Conservation (phyloP, 148 eudicot genomes). For the Camellia sinensis region DNA sequence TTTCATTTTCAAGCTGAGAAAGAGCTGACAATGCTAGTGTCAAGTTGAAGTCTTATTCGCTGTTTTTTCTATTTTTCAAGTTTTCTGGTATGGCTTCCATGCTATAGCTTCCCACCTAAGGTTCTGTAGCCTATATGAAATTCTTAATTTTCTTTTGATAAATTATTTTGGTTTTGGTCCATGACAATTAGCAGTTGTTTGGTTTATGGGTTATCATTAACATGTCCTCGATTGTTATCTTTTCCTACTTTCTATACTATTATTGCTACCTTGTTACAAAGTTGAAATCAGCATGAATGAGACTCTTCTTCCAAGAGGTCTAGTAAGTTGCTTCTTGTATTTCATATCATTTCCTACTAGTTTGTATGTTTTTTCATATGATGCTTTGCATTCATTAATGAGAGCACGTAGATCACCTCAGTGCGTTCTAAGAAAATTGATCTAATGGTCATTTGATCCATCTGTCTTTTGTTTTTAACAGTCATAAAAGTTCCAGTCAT, state of each 20-base stretch:
- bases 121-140: no score
- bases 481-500: not conserved
- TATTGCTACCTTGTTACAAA: not conserved
- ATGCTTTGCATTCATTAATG: slow-evolving; percentile 7
- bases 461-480: not conserved
- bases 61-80: no score
- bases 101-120: no score
- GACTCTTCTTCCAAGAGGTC: not conserved
- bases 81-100: no score
- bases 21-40: no score
- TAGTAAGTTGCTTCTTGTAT: not conserved
- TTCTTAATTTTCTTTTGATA: no score
- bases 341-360: not conserved
- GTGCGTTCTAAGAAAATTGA: not conserved
- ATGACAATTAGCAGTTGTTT: no score
- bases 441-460: not conserved
- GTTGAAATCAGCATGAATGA: not conserved
- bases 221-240: not conserved
- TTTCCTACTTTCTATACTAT: not conserved
- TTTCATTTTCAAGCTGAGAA: no score
- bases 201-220: not conserved
- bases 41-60: no score
- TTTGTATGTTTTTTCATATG: not conserved
- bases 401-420: not conserved
- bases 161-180: no score